Percentiles rank a stretch among this genome's conserved stretches.
phyloP scores from a whole-genome alignment of 2,329 filamentous ascomycete genomes.

The Trichophyton benhamiae region DNA sequence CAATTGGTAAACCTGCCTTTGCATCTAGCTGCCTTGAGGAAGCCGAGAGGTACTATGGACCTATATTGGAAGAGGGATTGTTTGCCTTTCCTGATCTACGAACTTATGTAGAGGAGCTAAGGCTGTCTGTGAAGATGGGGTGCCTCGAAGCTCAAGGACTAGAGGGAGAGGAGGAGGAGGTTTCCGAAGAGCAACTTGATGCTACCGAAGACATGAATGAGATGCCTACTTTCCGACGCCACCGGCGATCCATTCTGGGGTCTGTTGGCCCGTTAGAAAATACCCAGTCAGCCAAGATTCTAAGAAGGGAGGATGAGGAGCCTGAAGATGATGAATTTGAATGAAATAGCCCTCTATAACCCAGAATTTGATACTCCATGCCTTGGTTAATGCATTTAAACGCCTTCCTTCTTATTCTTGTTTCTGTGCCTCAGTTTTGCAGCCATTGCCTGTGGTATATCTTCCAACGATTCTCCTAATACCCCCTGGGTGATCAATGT shows the following conservation, averaged over 20 bases:
- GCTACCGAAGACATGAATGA: conserved; percentile 38
- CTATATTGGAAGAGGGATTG: conserved; percentile 29
- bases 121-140: conserved; percentile 31
- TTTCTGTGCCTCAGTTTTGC: neutral
- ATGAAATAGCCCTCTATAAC: conserved; percentile 19
- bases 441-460: neutral
- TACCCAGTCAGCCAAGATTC: conserved; percentile 35
- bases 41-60: conserved; percentile 45
- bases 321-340: conserved; percentile 38
- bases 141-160: conserved; percentile 33
- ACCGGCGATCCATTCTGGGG: conserved; percentile 45
- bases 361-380: neutral
- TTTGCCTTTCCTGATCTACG: conserved; percentile 44
- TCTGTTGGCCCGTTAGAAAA: conserved; percentile 40
- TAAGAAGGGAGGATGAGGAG: conserved; percentile 24
- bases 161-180: conserved; percentile 21
- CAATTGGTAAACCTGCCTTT: conserved; percentile 62
- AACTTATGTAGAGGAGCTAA: conserved; percentile 32
- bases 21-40: conserved; percentile 66
- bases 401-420: no score
- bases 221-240: conserved; percentile 38
- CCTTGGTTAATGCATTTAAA: neutral
- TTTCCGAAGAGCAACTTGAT: conserved; percentile 19
- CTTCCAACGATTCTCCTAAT: neutral
- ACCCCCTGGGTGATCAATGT: neutral